These are phyloP conservation scores for Hawksworthiomyces lignivorus DNA, from an alignment of 2,329 filamentous ascomycete genomes.

Conservation along the genomic window DNA sequence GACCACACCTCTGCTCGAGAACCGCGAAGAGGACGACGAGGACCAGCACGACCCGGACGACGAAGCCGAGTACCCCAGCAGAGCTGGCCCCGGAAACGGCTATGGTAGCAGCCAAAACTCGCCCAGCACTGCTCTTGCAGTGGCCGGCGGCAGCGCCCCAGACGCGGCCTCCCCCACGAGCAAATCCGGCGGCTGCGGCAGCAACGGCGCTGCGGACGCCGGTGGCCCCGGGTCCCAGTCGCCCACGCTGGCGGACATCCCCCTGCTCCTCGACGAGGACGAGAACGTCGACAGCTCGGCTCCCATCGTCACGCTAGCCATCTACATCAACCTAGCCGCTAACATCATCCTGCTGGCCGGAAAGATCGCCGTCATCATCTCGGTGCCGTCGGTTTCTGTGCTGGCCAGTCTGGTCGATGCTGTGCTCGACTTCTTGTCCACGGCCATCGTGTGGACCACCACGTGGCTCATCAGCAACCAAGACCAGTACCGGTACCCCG, in stretches of 20 bases:
- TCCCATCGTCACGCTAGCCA: constrained; percentile 74
- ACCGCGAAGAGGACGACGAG: constrained; percentile 35
- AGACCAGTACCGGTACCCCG: constrained; percentile 68
- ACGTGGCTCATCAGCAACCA: constrained; percentile 66
- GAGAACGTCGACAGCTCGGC: constrained; percentile 64
- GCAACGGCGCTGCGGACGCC: neutral
- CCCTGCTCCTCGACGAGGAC: constrained; percentile 56
- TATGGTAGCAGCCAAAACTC: neutral
- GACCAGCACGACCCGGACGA: constrained; percentile 34
- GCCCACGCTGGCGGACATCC: constrained; percentile 44
- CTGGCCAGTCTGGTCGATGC: constrained; percentile 74
- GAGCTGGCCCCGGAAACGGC: neutral
- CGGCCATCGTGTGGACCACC: constrained; percentile 72
- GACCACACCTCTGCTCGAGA: constrained; percentile 54
- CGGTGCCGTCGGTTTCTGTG: constrained; percentile 75
- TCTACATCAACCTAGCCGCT: constrained; percentile 76
- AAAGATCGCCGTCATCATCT: constrained; percentile 69
- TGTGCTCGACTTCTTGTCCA: constrained; percentile 71
- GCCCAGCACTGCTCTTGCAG: too few relatives aligned
- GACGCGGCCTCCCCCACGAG: neutral
- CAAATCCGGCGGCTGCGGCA: neutral
- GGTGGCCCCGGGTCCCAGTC: constrained; percentile 24
- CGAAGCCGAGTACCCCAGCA: constrained; percentile 26
- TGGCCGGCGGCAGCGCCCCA: too few relatives aligned
- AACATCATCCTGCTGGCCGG: constrained; percentile 67